Evolutionary conservation across 257 asterid species (phyloP).

Genomic region (Agastache rugosa): DNA sequence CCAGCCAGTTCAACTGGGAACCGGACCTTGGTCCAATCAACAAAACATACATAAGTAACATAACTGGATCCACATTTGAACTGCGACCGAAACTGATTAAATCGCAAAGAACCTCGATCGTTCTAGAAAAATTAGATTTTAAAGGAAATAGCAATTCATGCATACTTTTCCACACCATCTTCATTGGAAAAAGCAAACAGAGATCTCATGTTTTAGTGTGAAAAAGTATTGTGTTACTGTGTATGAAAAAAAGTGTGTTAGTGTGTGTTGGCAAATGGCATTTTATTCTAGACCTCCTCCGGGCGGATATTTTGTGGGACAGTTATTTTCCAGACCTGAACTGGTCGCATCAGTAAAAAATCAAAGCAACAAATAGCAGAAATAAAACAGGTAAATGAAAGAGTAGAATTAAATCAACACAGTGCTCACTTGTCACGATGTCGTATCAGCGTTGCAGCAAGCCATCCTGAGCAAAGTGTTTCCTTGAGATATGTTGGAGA

Average conservation of each 20-base stretch:
- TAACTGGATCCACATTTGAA: too few relatives aligned
- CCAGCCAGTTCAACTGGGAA: not conserved
- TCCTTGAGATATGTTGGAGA: slow-evolving; percentile 90
- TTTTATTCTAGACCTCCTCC: not conserved
- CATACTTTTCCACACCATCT: not conserved
- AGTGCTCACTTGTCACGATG: slow-evolving; percentile 72
- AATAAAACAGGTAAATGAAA: not conserved
- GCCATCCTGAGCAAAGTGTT: slow-evolving; percentile 96
- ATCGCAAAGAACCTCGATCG: not conserved
- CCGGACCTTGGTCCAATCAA: not conserved
- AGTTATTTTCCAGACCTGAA: not conserved
- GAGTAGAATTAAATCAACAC: not conserved
- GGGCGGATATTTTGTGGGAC: not conserved
- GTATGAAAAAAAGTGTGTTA: not conserved
- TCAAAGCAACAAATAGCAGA: too few relatives aligned
- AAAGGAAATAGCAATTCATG: not conserved
- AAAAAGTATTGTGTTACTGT: not conserved
- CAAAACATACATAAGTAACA: not conserved
- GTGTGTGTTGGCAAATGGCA: not conserved
- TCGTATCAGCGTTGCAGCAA: slow-evolving; percentile 70
- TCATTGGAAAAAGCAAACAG: not conserved
- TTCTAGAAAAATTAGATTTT: not conserved
- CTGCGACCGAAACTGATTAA: not conserved
- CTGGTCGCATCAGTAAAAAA: too few relatives aligned
- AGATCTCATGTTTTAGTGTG: not conserved